Evolutionary conservation across 371 early-diverging fungal genomes (phyloP), one percentile per base, ranked within the genome.

Genomic region (Racocetra persica): DNA sequence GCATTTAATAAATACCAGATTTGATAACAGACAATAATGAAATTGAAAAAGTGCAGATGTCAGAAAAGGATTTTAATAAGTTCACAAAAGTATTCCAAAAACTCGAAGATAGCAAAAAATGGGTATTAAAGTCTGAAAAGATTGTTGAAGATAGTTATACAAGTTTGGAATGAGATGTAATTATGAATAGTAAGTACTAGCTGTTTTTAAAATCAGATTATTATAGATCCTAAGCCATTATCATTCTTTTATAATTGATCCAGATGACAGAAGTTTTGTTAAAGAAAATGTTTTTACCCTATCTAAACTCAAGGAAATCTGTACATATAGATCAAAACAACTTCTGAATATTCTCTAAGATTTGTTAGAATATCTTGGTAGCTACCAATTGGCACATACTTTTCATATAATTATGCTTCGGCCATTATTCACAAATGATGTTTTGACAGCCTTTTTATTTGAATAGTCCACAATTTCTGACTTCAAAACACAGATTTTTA

Each of bases 201-300:
- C 32, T 13, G 18, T 79, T 41, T 57, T 74, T 57, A 4, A 38
- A 57, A 18, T 54, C 36, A 62, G 65, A 28, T 16, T 72, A 65
- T 75, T 65, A 72, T 66, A 65, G 51, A 63, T 74, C 75, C 57
- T 63, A 80, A 80, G 81, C 67, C 81, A 65, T 26, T 74, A 66
- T 74, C 66, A 80, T 67, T 80, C 74, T 65, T 80, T 80, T 52
- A 66, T 80, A 54, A 73, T 80, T 59, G 81, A 80, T 51, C 75
- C 81, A 22, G 49, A 80, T 14, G 74, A 80, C 55, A 52, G 57
- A 74, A 80, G 51, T 51, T 74, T 65, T 49, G n/a, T 80, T 20
- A 24, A 80, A 62, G 52, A 80, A 75, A 67, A 66, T 10, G 24
- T 80, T 24, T 80, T 22, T 49, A 7, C 65, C 1, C 45, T 0